These are phyloP conservation scores for Xylariaceae sp. DNA, from an alignment of 2,329 filamentous ascomycete species.

Conservation along the genomic window DNA sequence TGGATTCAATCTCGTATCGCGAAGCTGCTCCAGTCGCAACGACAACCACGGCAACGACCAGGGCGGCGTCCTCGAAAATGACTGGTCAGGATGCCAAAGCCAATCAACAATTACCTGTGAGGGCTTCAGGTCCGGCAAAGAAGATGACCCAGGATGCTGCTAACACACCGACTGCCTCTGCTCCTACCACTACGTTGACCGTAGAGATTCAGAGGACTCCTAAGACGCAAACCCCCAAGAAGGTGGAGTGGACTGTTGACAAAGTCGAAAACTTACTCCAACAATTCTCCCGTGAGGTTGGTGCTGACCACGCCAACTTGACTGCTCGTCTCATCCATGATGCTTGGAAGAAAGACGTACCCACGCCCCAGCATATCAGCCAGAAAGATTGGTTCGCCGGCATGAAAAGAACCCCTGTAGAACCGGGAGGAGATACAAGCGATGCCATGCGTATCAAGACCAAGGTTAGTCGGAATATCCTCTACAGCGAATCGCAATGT, in stretches of 20 bases:
- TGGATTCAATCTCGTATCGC: constrained; percentile 14
- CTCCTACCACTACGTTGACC: constrained; percentile 15
- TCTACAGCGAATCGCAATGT: too few relatives aligned
- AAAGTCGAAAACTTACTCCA: constrained; percentile 41
- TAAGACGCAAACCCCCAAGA: constrained; percentile 31
- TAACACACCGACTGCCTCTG: constrained; percentile 14
- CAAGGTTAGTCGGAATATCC: constrained; percentile 39
- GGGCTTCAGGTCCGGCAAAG: constrained; percentile 2
- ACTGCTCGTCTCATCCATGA: constrained; percentile 42
- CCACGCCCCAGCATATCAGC: constrained; percentile 37
- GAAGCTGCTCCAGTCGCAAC: constrained; percentile 2
- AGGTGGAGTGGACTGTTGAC: constrained; percentile 39
- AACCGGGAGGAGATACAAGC: constrained; percentile 26
- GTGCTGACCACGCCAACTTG: constrained; percentile 42
- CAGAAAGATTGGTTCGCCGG: constrained; percentile 47
- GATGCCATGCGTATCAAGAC: constrained; percentile 47
- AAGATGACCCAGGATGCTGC: background rate
- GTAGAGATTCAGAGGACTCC: constrained; percentile 26
- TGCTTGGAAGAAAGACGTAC: constrained; percentile 38
- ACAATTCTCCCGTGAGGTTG: constrained; percentile 40
- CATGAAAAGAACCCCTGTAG: constrained; percentile 35
- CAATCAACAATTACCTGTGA: constrained; percentile 11
- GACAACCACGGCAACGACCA: constrained; percentile 17
- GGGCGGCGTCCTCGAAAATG: constrained; percentile 17
- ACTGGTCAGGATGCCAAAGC: constrained; percentile 17